These are phyloP conservation scores for Encephalitozoon cuniculi DNA, from an alignment of 371 early-diverging fungal genomes.

Conservation along the genomic window DNA sequence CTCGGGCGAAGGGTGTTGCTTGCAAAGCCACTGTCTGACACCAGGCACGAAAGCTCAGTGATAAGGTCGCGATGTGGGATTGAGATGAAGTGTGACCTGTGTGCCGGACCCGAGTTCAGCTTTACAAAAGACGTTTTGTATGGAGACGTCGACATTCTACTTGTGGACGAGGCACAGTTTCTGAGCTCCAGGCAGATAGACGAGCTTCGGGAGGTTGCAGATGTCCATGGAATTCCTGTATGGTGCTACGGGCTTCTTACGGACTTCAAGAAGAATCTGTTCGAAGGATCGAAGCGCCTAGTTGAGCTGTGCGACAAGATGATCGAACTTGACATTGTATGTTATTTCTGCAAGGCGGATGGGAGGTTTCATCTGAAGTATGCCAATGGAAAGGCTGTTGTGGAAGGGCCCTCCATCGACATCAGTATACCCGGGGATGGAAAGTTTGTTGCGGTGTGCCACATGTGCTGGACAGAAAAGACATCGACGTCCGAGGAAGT, in stretches of 20 bases:
- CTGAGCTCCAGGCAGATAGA: conserved; percentile 35
- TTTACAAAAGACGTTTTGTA: not conserved
- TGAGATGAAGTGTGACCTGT: conserved; percentile 6
- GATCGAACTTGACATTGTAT: not conserved
- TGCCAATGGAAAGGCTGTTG: not conserved
- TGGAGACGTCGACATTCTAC: not conserved
- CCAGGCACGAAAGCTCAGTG: not conserved
- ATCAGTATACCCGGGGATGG: not conserved
- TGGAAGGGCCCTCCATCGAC: not conserved
- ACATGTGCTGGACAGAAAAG: not conserved
- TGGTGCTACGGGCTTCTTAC: conserved; percentile 47
- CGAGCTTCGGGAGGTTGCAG: conserved; percentile 20
- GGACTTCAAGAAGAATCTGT: conserved; percentile 40
- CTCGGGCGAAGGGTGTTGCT: conserved; percentile 6
- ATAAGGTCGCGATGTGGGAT: conserved; percentile 31
- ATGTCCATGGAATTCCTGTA: conserved; percentile 1
- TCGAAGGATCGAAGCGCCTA: conserved; percentile 8
- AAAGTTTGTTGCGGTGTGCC: conserved; percentile 4
- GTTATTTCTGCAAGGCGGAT: not conserved
- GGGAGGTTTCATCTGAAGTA: not conserved
- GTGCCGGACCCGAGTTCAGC: not conserved
- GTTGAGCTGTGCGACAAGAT: conserved; percentile 30
- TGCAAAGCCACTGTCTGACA: conserved; percentile 36
- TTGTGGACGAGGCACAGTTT: conserved; percentile 47
- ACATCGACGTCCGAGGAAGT: not conserved